These are phyloP conservation scores for Lepraria neglecta DNA, from an alignment of 495 filamentous ascomycete species.

Conservation along the genomic window DNA sequence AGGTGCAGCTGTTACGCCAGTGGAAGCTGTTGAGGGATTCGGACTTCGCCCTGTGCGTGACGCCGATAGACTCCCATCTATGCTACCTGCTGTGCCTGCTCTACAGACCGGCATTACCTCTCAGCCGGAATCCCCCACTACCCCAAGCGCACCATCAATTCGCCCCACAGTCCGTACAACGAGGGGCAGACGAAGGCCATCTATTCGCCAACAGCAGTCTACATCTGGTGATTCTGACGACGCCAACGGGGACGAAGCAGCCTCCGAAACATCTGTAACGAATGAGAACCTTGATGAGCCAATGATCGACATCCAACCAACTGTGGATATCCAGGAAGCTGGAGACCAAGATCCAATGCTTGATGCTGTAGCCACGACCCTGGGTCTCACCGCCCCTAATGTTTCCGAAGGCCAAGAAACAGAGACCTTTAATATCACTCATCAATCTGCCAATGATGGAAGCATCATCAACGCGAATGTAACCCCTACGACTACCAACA, in stretches of 20 bases:
- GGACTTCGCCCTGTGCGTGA: slow-evolving; percentile 76
- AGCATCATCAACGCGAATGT: slow-evolving; percentile 68
- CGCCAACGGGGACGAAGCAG: slow-evolving; percentile 62
- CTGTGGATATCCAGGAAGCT: slow-evolving; percentile 74
- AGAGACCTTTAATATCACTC: slow-evolving; percentile 94
- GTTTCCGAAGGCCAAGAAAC: slow-evolving; percentile 76
- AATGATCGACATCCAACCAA: slow-evolving; percentile 69
- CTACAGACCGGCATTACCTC: slow-evolving; percentile 67
- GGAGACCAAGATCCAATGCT: slow-evolving; percentile 69
- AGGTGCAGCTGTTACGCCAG: slow-evolving; percentile 61
- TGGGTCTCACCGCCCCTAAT: slow-evolving; percentile 68
- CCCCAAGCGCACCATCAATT: slow-evolving; percentile 64
- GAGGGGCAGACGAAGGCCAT: slow-evolving; percentile 56
- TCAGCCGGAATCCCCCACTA: slow-evolving; percentile 90
- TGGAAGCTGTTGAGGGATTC: slow-evolving; percentile 71
- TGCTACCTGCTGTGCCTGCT: slow-evolving; percentile 57
- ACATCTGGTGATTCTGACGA: slow-evolving; percentile 84
- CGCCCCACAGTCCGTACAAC: slow-evolving; percentile 40
- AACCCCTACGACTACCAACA: slow-evolving; percentile 52
- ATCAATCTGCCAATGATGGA: slow-evolving; percentile 77
- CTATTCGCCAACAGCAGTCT: slow-evolving; percentile 81
- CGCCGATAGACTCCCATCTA: slow-evolving; percentile 64
- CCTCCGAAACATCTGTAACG: slow-evolving; percentile 56
- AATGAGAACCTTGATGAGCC: slow-evolving; percentile 59
- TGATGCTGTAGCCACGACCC: slow-evolving; percentile 64